A percentile compares a stretch with the other conserved stretches of the same genome.
phyloP scores from a whole-genome alignment of 176 grass and related monocot genomes.

The Stipa capillata region DNA sequence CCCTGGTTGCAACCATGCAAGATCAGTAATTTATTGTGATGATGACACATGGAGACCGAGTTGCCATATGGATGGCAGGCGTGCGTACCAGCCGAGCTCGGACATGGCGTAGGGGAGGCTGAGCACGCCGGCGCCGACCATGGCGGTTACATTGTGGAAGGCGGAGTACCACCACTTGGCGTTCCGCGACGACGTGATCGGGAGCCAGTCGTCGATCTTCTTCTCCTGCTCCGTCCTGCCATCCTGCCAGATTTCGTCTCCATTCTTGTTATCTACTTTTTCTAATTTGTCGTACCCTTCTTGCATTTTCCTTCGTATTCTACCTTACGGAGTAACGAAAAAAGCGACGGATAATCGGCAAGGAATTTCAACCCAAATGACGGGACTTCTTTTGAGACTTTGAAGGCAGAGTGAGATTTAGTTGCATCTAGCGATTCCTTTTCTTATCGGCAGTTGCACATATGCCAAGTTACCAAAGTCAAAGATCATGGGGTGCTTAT shows the following conservation, averaged over 20 bases:
- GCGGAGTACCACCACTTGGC: constrained; percentile 96
- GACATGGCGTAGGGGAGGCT: constrained; percentile 82
- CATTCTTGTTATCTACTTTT: neutral
- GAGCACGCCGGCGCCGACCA: constrained; percentile 92
- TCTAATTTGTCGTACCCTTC: neutral
- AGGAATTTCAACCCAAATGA: neutral
- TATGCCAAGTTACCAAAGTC: constrained; percentile 13
- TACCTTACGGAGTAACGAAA: neutral
- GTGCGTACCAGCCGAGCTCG: constrained; percentile 66
- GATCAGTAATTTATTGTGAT: neutral
- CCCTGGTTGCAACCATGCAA: constrained; percentile 29
- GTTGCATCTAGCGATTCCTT: neutral
- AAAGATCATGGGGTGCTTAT: constrained; percentile 9
- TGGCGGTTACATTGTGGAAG: constrained; percentile 98
- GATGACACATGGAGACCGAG: too few relatives aligned
- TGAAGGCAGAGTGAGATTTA: neutral
- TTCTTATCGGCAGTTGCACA: constrained; percentile 26
- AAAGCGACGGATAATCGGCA: neutral
- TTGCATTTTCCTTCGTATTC: neutral
- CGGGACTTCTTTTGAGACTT: constrained; percentile 2
- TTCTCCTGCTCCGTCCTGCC: constrained; percentile 27
- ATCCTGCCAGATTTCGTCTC: neutral
- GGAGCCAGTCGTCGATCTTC: constrained; percentile 66
- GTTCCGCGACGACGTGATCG: constrained; percentile 72
- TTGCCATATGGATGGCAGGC: too few relatives aligned